Evolutionary conservation across 495 filamentous ascomycete species (phyloP).

Genomic region (Podospora fimiseda): DNA sequence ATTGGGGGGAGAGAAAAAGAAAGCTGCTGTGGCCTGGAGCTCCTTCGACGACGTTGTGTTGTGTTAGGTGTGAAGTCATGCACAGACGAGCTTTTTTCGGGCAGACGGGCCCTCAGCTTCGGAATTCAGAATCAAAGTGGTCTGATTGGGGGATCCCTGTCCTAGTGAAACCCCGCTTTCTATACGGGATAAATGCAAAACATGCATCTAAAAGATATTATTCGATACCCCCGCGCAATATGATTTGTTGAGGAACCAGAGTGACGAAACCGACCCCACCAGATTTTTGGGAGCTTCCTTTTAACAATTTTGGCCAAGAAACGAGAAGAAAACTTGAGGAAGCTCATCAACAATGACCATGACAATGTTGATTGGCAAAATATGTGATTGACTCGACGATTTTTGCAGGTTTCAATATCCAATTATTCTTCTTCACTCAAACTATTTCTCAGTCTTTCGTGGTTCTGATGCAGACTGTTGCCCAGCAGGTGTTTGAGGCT

Average conservation of each 20-base stretch:
- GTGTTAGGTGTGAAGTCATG: constrained; percentile 32
- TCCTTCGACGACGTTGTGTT: constrained; percentile 23
- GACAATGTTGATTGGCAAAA: too few relatives aligned
- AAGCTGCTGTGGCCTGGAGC: constrained; percentile 27
- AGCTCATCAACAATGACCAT: not conserved
- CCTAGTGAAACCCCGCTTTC: constrained; percentile 1
- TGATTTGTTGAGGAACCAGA: constrained; percentile 4
- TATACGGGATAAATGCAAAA: constrained; percentile 8
- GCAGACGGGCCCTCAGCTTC: constrained; percentile 21
- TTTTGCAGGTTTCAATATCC: too few relatives aligned
- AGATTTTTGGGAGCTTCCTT: not conserved
- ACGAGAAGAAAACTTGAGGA: not conserved
- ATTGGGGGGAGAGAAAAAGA: constrained; percentile 30
- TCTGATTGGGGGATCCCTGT: constrained; percentile 20
- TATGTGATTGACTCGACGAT: too few relatives aligned
- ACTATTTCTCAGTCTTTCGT: constrained; percentile 6
- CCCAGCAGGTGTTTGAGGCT: not conserved
- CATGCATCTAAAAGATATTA: constrained; percentile 1
- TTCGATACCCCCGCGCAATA: not conserved
- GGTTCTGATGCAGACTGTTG: not conserved
- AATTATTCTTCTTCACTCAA: too few relatives aligned
- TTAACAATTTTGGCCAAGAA: not conserved
- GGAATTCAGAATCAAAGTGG: constrained; percentile 26
- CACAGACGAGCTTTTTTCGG: constrained; percentile 34
- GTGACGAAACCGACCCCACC: constrained; percentile 4